These are phyloP conservation scores for Lycium ferocissimum DNA, from an alignment of 257 asterid species.

Conservation along the genomic window DNA sequence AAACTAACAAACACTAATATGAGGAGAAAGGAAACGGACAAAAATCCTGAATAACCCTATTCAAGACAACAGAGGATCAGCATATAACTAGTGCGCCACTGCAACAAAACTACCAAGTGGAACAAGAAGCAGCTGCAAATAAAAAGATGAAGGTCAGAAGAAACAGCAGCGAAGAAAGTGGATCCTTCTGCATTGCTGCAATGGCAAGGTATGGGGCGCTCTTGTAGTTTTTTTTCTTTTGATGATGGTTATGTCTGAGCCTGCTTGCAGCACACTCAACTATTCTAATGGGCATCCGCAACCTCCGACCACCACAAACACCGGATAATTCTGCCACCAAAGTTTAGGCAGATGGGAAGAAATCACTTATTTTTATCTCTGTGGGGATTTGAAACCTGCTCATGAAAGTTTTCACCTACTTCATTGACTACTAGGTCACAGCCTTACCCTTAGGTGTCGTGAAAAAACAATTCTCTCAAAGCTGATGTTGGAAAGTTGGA, in stretches of 20 bases:
- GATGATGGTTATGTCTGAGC: background rate
- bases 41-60: conserved; percentile 1
- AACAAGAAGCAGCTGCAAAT: background rate
- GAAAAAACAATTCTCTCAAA: background rate
- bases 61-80: background rate
- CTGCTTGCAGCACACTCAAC: background rate
- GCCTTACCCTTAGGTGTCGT: background rate
- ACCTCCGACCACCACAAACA: background rate
- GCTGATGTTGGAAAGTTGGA: conserved; percentile 19
- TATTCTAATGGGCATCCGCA: background rate
- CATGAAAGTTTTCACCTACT: background rate
- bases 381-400: background rate
- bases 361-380: background rate
- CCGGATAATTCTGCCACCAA: conserved; percentile 8
- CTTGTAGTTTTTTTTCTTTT: background rate
- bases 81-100: background rate
- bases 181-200: background rate
- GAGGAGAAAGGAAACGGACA: conserved; percentile 21
- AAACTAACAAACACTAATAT: background rate
- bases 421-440: too few relatives aligned
- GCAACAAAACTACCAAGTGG: background rate
- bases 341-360: background rate
- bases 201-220: background rate
- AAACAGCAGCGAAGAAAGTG: background rate
- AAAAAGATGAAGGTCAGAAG: background rate